Evolutionary conservation across 2,329 filamentous ascomycete genomes (phyloP).

Genomic region (Thelonectria olida): DNA sequence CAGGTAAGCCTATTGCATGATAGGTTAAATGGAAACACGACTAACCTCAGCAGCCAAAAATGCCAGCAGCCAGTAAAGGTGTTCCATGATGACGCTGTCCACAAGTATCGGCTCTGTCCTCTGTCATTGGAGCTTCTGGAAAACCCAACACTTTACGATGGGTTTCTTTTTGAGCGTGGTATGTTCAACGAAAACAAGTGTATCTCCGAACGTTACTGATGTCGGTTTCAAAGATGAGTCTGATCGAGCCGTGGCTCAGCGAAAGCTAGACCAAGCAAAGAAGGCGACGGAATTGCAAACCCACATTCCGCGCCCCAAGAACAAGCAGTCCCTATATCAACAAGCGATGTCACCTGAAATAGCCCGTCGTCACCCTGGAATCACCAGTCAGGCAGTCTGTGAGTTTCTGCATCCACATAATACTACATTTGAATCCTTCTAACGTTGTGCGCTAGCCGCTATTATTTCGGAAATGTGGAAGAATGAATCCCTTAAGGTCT

Average conservation of each 20-base stretch:
- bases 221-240: not conserved
- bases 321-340: conserved; percentile 48
- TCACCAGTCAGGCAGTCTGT: conserved; percentile 45
- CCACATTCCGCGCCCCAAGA: conserved; percentile 39
- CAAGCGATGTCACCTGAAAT: conserved; percentile 39
- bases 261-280: not conserved
- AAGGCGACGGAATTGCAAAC: not conserved
- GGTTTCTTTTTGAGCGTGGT: conserved; percentile 35
- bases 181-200: not conserved
- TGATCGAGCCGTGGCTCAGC: not conserved
- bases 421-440: not conserved
- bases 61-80: conserved; percentile 40
- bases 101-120: conserved; percentile 41
- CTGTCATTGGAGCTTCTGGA: conserved; percentile 22
- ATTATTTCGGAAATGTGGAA: conserved; percentile 43
- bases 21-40: not conserved
- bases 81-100: conserved; percentile 33
- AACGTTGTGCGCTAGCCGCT: conserved; percentile 34
- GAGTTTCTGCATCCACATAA: conserved; percentile 17
- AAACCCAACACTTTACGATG: conserved; percentile 24
- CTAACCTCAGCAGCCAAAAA: conserved; percentile 26
- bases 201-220: not conserved
- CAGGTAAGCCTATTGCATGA: conserved; percentile 29
- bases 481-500: conserved; percentile 34
- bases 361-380: conserved; percentile 30